Conservation (phyloP, 306 rosid species). For the Senna tora region DNA sequence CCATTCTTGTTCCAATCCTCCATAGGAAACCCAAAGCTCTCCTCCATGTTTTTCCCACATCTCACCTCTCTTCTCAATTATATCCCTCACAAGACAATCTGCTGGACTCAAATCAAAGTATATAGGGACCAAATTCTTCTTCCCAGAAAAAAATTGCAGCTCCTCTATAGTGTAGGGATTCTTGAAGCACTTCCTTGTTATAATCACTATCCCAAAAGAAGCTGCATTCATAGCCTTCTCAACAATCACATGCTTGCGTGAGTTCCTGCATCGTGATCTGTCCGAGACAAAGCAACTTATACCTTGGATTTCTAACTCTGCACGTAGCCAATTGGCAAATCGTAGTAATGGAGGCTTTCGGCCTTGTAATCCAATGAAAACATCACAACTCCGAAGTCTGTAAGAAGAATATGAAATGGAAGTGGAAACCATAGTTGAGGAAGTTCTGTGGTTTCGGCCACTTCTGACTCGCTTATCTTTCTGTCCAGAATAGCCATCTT, state of each 20-base stretch:
- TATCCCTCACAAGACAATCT: slow-evolving; percentile 85
- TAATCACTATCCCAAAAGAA: slow-evolving; percentile 73
- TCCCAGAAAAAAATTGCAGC: slow-evolving; percentile 66
- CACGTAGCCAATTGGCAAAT: slow-evolving; percentile 79
- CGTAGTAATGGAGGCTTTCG: slow-evolving; percentile 62
- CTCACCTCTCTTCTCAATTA: slow-evolving; percentile 90
- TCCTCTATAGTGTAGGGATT: slow-evolving; percentile 84
- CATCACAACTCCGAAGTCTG: slow-evolving; percentile 73
- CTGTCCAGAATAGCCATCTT: slow-evolving; percentile 44
- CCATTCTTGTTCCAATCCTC: slow-evolving; percentile 88
- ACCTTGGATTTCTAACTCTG: slow-evolving; percentile 87
- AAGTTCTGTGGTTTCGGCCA: slow-evolving; percentile 44
- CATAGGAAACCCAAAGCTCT: slow-evolving; percentile 75
- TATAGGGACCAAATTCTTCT: slow-evolving; percentile 85
- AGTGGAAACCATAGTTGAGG: slow-evolving; percentile 49
- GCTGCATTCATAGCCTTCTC: slow-evolving; percentile 92
- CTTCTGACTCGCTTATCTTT: slow-evolving; percentile 54
- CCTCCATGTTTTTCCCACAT: slow-evolving; percentile 89
- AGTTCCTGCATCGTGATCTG: slow-evolving; percentile 68
- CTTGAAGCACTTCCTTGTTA: slow-evolving; percentile 84
- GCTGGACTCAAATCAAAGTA: slow-evolving; percentile 78
- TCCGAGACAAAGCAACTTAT: slow-evolving; percentile 81
- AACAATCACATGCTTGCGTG: slow-evolving; percentile 60
- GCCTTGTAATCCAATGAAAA: slow-evolving; percentile 79
- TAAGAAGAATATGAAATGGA: slow-evolving; percentile 69